Percentiles rank a stretch among this genome's conserved stretches.
These are phyloP conservation scores for Colletotrichum godetiae DNA, from an alignment of 2,329 filamentous ascomycete genomes.

Conservation along the genomic window DNA sequence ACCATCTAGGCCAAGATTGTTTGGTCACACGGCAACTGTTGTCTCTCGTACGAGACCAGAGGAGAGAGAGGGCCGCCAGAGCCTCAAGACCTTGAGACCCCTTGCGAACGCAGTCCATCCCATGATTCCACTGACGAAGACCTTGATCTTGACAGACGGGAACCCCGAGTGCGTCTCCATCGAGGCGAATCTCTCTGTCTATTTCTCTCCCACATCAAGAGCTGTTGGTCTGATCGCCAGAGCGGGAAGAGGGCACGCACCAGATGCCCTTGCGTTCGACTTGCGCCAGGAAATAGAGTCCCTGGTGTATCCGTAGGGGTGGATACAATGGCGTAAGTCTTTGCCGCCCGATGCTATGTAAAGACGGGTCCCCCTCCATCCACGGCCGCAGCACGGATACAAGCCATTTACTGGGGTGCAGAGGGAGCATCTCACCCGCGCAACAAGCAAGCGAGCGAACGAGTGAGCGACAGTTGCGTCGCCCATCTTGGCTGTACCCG, in stretches of 20 bases:
- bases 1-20: background rate
- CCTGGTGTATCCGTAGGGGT: background rate
- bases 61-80: background rate
- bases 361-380: background rate
- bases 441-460: background rate
- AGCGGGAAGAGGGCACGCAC: background rate
- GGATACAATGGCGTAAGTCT: constrained; percentile 32
- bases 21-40: constrained; percentile 12
- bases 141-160: background rate
- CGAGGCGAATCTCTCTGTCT: background rate
- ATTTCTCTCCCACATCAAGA: background rate
- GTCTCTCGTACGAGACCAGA: background rate
- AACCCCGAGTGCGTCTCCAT: background rate
- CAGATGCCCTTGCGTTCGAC: constrained; percentile 3
- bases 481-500: constrained; percentile 21
- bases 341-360: constrained; percentile 12
- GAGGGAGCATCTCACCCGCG: background rate
- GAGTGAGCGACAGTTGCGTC: background rate
- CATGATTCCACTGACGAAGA: background rate
- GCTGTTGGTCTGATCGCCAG: background rate
- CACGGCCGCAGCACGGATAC: background rate
- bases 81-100: background rate
- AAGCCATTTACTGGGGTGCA: background rate
- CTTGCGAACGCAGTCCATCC: background rate
- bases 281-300: constrained; percentile 25